Percentiles rank a stretch among this genome's conserved stretches.
Evolutionary conservation across 352 stramenopile genomes (phyloP).

Genomic region (Globisporangium nodosum): DNA sequence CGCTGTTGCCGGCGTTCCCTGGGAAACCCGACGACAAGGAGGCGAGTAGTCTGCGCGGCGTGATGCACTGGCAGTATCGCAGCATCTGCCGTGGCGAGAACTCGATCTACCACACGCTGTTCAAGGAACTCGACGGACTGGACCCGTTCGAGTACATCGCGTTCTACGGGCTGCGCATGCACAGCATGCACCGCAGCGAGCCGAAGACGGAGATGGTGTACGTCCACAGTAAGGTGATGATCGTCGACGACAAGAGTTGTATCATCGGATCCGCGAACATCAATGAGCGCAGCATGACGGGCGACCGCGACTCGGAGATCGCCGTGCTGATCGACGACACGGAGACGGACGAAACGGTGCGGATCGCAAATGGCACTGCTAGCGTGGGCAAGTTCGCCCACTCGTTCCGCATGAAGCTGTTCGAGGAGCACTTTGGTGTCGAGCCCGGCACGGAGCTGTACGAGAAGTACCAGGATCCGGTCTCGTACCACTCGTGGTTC

Average conservation of each 20-base stretch:
- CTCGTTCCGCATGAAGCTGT: slow-evolving; percentile 85
- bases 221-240: slow-evolving; percentile 91
- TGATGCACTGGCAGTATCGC: slow-evolving; percentile 89
- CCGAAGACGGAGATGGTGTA: slow-evolving; percentile 77
- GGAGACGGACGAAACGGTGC: slow-evolving; percentile 51
- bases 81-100: slow-evolving; percentile 75
- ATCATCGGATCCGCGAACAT: slow-evolving; percentile 87
- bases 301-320: slow-evolving; percentile 84
- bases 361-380: slow-evolving; percentile 34
- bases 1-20: slow-evolving; percentile 75
- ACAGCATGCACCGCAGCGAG: slow-evolving; percentile 26
- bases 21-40: slow-evolving; percentile 78
- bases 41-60: slow-evolving; percentile 69
- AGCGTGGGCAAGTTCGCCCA: slow-evolving; percentile 77
- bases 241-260: slow-evolving; percentile 71
- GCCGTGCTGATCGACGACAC: slow-evolving; percentile 80
- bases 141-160: slow-evolving; percentile 87
- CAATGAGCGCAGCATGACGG: slow-evolving; percentile 85
- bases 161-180: slow-evolving; percentile 76
- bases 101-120: slow-evolving; percentile 78
- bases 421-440: slow-evolving; percentile 81
- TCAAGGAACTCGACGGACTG: slow-evolving; percentile 55
- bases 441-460: slow-evolving; percentile 38
- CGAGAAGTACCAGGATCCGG: slow-evolving; percentile 55
- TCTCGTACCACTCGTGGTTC: slow-evolving; percentile 64